These are phyloP conservation scores for Fusarium sulawesiense DNA, from an alignment of 2,329 filamentous ascomycete genomes.

Conservation along the genomic window DNA sequence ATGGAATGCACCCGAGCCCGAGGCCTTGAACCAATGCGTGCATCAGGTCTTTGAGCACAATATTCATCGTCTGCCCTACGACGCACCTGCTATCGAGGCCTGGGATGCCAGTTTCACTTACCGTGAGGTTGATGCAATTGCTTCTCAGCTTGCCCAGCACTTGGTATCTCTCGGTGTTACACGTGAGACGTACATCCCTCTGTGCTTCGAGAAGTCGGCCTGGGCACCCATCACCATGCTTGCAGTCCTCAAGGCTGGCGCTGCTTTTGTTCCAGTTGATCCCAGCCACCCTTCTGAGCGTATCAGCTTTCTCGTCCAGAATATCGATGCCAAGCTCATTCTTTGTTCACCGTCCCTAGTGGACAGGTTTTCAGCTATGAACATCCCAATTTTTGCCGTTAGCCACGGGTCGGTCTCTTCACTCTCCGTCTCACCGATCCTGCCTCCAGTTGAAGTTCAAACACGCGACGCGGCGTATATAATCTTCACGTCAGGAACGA, in stretches of 20 bases:
- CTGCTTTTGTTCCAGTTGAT: slow-evolving; percentile 49
- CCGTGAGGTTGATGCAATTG: slow-evolving; percentile 45
- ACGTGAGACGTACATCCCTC: slow-evolving; percentile 45
- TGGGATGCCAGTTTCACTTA: slow-evolving; percentile 58
- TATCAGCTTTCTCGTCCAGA: slow-evolving; percentile 22
- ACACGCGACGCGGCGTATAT: slow-evolving; percentile 26
- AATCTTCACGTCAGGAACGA: slow-evolving; percentile 40
- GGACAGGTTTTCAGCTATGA: neutral
- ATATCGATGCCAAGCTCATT: slow-evolving; percentile 24
- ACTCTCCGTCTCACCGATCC: neutral
- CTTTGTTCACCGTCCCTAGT: slow-evolving; percentile 13
- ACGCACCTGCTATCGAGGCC: slow-evolving; percentile 54
- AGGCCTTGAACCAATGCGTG: slow-evolving; percentile 47
- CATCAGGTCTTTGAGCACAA: slow-evolving; percentile 57
- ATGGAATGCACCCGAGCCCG: slow-evolving; percentile 44
- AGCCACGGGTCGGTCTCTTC: neutral
- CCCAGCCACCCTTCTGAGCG: slow-evolving; percentile 51
- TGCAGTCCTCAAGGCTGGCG: slow-evolving; percentile 52
- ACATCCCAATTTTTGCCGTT: neutral
- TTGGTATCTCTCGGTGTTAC: slow-evolving; percentile 50
- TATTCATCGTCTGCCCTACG: slow-evolving; percentile 44
- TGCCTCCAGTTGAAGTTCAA: neutral
- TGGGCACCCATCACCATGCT: slow-evolving; percentile 51
- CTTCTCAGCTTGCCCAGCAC: slow-evolving; percentile 48
- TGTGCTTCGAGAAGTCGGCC: slow-evolving; percentile 54